These are phyloP conservation scores for Solanum ossicruentum DNA, from an alignment of 257 asterid genomes.

Conservation along the genomic window DNA sequence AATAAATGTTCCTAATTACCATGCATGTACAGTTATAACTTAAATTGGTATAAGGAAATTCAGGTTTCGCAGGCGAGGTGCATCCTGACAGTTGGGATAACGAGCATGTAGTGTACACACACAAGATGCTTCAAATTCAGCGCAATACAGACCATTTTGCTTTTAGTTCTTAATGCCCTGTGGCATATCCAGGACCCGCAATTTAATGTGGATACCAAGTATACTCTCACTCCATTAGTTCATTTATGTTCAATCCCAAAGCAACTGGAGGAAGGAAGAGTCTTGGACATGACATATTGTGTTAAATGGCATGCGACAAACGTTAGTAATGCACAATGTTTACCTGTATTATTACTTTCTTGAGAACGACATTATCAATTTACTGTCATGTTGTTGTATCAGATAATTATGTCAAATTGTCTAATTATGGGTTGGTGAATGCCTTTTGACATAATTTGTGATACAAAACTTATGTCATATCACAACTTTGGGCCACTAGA, in stretches of 20 bases:
- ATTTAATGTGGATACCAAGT: background rate
- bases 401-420: too few species aligned
- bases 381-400: background rate
- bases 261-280: constrained; percentile 46
- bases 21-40: background rate
- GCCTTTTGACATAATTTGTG: too few species aligned
- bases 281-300: constrained; percentile 60
- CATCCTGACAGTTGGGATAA: constrained; percentile 25
- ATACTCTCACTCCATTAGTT: constrained; percentile 14
- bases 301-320: constrained; percentile 54
- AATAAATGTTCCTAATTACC: background rate
- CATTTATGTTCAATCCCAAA: constrained; percentile 42
- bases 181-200: background rate
- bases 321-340: constrained; percentile 39
- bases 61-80: constrained; percentile 59
- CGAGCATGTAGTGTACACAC: constrained; percentile 42
- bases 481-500: too few species aligned
- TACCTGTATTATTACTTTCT: constrained; percentile 60
- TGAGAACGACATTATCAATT: constrained; percentile 48
- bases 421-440: too few species aligned
- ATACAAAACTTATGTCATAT: too few species aligned
- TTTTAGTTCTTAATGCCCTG: background rate
- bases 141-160: constrained; percentile 30
- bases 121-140: constrained; percentile 38
- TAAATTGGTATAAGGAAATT: background rate